Conservation (phyloP, 2,329 filamentous ascomycete genomes). For the Phyllosticta citriasiana region DNA sequence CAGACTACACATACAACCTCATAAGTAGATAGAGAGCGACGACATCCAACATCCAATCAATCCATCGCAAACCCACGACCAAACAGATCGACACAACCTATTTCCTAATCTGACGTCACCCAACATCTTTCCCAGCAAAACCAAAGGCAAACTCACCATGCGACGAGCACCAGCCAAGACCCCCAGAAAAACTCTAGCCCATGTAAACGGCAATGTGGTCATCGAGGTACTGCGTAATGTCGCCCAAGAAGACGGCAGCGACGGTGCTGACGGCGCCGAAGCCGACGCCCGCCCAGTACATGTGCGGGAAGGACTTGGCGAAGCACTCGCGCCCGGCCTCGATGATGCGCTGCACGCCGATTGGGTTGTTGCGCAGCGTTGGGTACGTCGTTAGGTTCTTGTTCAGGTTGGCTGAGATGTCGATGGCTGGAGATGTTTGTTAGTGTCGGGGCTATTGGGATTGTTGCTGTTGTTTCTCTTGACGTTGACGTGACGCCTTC, state of each 20-base stretch:
- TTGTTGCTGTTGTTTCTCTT: too few relatives aligned
- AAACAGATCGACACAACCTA: too few relatives aligned
- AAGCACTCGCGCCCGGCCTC: slow-evolving; percentile 47
- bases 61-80: too few relatives aligned
- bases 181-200: neutral
- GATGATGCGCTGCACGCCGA: slow-evolving; percentile 35
- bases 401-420: slow-evolving; percentile 38
- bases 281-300: slow-evolving; percentile 53
- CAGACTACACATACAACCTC: too few relatives aligned
- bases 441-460: slow-evolving; percentile 37
- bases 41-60: too few relatives aligned
- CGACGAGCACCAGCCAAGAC: too few relatives aligned
- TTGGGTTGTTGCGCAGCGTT: slow-evolving; percentile 36
- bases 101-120: too few relatives aligned
- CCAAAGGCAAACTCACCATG: too few relatives aligned
- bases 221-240: slow-evolving; percentile 33
- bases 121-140: too few relatives aligned
- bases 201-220: slow-evolving; percentile 2
- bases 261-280: slow-evolving; percentile 49
- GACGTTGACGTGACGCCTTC: too few relatives aligned
- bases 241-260: slow-evolving; percentile 48
- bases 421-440: slow-evolving; percentile 5
- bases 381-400: slow-evolving; percentile 36
- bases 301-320: slow-evolving; percentile 48
- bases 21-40: too few relatives aligned